Percentiles rank a stretch among this genome's conserved stretches.
These are phyloP conservation scores for Rhodosorus marinus DNA, from an alignment of 23 red algal species.

Conservation along the genomic window DNA sequence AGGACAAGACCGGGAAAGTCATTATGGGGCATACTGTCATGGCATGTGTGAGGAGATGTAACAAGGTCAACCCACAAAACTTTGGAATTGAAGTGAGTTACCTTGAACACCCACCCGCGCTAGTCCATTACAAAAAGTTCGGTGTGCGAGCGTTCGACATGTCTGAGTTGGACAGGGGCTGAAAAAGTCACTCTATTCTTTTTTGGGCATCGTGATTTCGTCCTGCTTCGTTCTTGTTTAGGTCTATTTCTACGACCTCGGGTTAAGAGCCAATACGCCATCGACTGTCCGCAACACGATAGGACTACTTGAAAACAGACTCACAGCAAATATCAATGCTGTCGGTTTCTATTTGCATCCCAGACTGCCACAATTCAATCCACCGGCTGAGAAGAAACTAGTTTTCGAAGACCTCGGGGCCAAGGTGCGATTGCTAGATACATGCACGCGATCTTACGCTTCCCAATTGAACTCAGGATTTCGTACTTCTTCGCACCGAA, in stretches of 20 bases:
- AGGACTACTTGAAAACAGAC: constrained; percentile 33
- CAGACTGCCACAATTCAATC: constrained; percentile 45
- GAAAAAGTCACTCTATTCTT: no score
- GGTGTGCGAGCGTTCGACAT: no score
- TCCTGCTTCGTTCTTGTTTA: no score
- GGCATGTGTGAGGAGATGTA: constrained; percentile 29
- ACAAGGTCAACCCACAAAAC: constrained; percentile 13
- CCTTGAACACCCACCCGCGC: no score
- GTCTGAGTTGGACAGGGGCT: no score
- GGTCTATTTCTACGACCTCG: constrained; percentile 41
- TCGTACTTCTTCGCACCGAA: no score
- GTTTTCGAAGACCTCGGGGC: constrained; percentile 44
- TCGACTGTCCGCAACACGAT: constrained; percentile 56
- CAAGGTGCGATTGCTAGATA: no score
- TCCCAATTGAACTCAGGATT: no score
- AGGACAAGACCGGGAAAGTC: constrained; percentile 39
- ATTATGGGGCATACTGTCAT: constrained; percentile 48
- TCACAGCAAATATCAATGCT: background rate
- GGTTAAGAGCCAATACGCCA: constrained; percentile 27
- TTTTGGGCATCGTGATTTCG: no score
- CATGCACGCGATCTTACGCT: no score
- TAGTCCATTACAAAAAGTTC: no score
- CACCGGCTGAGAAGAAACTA: constrained; percentile 12
- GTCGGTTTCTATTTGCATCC: constrained; percentile 30
- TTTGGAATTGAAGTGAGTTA: constrained; percentile 16